These are phyloP conservation scores for Jackrogersella minutella DNA, from an alignment of 495 filamentous ascomycete species.

Conservation along the genomic window DNA sequence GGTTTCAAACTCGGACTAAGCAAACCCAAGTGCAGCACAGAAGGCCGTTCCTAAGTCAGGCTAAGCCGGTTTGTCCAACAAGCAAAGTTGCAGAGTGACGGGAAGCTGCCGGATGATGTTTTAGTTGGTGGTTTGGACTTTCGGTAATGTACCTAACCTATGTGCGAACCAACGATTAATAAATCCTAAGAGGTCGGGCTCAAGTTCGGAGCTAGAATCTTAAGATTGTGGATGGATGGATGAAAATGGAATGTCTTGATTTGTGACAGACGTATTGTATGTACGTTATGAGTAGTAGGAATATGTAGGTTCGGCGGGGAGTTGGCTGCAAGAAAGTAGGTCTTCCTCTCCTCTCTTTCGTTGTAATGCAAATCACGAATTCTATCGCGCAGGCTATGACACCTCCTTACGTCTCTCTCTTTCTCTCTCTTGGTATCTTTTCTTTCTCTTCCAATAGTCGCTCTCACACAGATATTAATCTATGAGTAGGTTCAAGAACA, in stretches of 20 bases:
- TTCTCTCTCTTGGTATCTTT: too few species aligned
- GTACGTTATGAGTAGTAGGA: conserved; percentile 10
- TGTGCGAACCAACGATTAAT: conserved; percentile 12
- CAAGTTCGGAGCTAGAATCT: conserved; percentile 6
- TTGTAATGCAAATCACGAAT: conserved; percentile 35
- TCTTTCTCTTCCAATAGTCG: conserved; percentile 14
- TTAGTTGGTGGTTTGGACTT: conserved; percentile 19
- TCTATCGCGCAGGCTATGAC: conserved; percentile 33
- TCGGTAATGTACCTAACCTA: conserved; percentile 29
- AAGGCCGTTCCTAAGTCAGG: conserved; percentile 12
- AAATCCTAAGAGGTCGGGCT: conserved; percentile 4
- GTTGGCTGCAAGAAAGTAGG: conserved; percentile 11
- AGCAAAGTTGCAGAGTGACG: conserved; percentile 1
- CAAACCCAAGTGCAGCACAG: conserved; percentile 9
- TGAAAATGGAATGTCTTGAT: conserved; percentile 24
- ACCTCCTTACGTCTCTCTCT: conserved; percentile 13
- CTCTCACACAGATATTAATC: conserved; percentile 25
- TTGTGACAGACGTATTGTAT: conserved; percentile 30
- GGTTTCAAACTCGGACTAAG: conserved; percentile 28
- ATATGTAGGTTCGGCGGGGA: conserved; percentile 26
- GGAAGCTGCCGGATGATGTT: conserved; percentile 28
- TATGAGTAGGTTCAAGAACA: conserved; percentile 23
- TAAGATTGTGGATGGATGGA: too few species aligned
- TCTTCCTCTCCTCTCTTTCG: conserved; percentile 29
- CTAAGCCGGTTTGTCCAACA: neutral